These are phyloP conservation scores for Pilaira anomala DNA, from an alignment of 192 early-diverging fungal species.

Conservation along the genomic window DNA sequence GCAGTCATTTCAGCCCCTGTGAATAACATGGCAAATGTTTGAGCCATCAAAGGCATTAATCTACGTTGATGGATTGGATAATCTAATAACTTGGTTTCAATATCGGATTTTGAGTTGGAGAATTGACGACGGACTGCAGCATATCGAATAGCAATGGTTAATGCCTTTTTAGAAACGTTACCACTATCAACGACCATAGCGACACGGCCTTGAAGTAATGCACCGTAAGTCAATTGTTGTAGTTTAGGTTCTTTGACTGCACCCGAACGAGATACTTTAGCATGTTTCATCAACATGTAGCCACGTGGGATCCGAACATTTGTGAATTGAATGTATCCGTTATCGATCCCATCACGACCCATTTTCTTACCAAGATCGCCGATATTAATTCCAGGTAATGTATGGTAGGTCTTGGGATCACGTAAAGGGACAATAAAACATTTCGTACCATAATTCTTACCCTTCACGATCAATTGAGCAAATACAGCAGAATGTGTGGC, in stretches of 20 bases:
- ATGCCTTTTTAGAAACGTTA: slow-evolving; percentile 84
- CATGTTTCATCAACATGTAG: slow-evolving; percentile 93
- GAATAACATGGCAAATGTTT: slow-evolving; percentile 88
- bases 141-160: slow-evolving; percentile 89
- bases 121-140: slow-evolving; percentile 92
- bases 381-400: slow-evolving; percentile 83
- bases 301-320: slow-evolving; percentile 85
- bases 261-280: slow-evolving; percentile 79
- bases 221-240: slow-evolving; percentile 84
- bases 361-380: slow-evolving; percentile 95
- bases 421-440: slow-evolving; percentile 87
- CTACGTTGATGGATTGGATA: slow-evolving; percentile 93
- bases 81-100: slow-evolving; percentile 88
- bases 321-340: slow-evolving; percentile 92
- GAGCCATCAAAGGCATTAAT: slow-evolving; percentile 84
- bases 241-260: slow-evolving; percentile 78
- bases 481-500: slow-evolving; percentile 81
- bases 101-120: slow-evolving; percentile 56
- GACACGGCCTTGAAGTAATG: slow-evolving; percentile 80
- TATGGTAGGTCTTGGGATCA: slow-evolving; percentile 71
- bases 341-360: slow-evolving; percentile 84
- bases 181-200: slow-evolving; percentile 83
- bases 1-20: slow-evolving; percentile 77
- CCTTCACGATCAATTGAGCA: slow-evolving; percentile 80
- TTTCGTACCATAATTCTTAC: slow-evolving; percentile 80